Evolutionary conservation across 2,329 filamentous ascomycete species (phyloP).

Genomic region (Fusarium burgessii): DNA sequence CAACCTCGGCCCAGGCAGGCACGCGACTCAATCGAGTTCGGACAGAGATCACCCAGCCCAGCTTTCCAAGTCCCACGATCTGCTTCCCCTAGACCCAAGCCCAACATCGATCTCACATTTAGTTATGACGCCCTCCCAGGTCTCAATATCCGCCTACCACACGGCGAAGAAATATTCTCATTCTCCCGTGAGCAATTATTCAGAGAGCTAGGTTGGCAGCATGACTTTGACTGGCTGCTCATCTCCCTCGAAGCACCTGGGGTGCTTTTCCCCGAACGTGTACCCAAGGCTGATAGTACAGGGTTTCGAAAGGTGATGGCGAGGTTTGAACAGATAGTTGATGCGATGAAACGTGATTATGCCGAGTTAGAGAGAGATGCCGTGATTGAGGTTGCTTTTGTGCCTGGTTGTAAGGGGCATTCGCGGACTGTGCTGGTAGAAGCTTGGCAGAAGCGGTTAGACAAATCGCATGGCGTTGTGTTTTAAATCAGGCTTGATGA

Average conservation of each 20-base stretch:
- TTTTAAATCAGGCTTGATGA: not conserved
- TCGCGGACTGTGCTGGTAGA: not conserved
- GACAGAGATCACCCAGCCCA: not conserved
- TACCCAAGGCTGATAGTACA: not conserved
- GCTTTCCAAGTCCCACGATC: no score
- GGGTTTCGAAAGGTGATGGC: not conserved
- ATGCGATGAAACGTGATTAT: not conserved
- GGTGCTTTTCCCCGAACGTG: not conserved
- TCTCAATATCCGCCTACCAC: rapidly evolving
- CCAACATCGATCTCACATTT: not conserved
- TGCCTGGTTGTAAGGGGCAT: not conserved
- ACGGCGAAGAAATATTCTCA: not conserved
- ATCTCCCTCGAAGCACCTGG: conserved; percentile 1
- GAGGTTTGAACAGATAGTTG: conserved; percentile 1
- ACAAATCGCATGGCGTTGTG: not conserved
- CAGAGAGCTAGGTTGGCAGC: not conserved
- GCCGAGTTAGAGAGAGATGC: not conserved
- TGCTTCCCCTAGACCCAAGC: not conserved
- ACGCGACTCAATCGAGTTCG: not conserved
- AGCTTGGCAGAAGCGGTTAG: not conserved
- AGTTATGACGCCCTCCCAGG: conserved; percentile 18
- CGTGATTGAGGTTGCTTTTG: conserved; percentile 16
- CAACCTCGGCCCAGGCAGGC: no score
- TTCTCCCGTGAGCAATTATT: not conserved
- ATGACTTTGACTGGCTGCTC: not conserved